Conservation (phyloP, 495 filamentous ascomycete genomes). For the Aspergillus diversus region DNA sequence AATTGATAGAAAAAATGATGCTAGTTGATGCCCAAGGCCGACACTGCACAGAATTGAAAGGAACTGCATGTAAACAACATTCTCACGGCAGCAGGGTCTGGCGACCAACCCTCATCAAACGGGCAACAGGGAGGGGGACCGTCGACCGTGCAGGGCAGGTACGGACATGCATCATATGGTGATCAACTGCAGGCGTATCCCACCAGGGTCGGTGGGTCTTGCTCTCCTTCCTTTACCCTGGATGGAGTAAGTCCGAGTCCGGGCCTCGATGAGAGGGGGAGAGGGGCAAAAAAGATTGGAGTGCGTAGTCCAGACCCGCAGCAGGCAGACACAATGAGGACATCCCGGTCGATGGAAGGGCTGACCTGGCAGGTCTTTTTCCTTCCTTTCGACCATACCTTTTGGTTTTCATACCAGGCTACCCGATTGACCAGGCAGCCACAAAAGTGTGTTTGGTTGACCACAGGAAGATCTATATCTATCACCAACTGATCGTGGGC, state of each 20-base stretch:
- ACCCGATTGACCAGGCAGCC: not conserved
- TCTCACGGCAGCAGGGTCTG: conserved; percentile 4
- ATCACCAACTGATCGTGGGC: too few species aligned
- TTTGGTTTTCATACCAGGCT: not conserved
- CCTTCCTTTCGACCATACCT: too few species aligned
- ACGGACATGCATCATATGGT: not conserved
- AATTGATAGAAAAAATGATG: not conserved
- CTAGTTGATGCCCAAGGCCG: too few species aligned
- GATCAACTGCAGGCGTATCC: not conserved
- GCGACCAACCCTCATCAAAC: not conserved
- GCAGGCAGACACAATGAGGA: too few species aligned
- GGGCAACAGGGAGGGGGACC: not conserved
- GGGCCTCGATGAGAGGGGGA: not conserved
- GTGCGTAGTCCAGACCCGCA: not conserved
- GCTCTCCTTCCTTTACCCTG: not conserved
- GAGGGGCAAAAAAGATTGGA: not conserved
- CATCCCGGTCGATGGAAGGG: too few species aligned
- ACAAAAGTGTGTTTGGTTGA: not conserved
- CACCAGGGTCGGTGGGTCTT: not conserved
- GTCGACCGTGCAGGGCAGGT: not conserved
- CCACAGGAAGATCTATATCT: too few species aligned
- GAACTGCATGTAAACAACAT: conserved; percentile 3
- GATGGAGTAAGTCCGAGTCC: not conserved
- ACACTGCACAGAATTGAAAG: not conserved
- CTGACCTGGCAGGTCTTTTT: too few species aligned